These are phyloP conservation scores for Tetrapisispora taiwanensis DNA, from an alignment of 805 yeast genomes.

Conservation along the genomic window DNA sequence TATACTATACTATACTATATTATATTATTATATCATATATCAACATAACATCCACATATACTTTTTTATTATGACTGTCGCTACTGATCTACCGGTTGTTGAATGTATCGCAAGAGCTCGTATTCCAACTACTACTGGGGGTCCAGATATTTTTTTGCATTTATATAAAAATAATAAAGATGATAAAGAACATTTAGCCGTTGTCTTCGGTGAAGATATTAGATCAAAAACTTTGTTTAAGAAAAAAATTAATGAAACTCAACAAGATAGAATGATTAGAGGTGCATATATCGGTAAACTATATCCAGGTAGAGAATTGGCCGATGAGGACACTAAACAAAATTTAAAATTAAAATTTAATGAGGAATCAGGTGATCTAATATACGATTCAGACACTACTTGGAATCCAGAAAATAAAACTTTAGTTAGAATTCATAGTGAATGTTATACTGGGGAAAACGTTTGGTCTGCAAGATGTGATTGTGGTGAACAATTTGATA, in stretches of 20 bases:
- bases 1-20: no score
- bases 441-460: slow-evolving; percentile 97
- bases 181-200: slow-evolving; percentile 89
- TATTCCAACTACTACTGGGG: slow-evolving; percentile 93
- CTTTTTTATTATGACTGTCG: slow-evolving; percentile 3
- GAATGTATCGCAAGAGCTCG: slow-evolving; percentile 89
- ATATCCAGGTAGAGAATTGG: slow-evolving; percentile 71
- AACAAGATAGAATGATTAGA: slow-evolving; percentile 91
- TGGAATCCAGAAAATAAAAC: slow-evolving; percentile 31
- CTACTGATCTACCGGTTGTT: slow-evolving; percentile 53
- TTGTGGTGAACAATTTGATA: slow-evolving; percentile 98
- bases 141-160: slow-evolving; percentile 89
- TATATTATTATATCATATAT: no score
- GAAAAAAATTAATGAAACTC: slow-evolving; percentile 46
- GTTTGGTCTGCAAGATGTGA: slow-evolving; percentile 99
- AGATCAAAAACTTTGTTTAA: slow-evolving; percentile 65
- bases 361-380: slow-evolving; percentile 27
- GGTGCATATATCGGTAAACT: slow-evolving; percentile 93
- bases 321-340: slow-evolving; percentile 48
- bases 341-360: slow-evolving; percentile 35
- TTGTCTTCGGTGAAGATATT: slow-evolving; percentile 89
- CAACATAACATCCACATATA: no score
- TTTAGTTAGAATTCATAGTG: slow-evolving; percentile 86
- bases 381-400: slow-evolving; percentile 10
- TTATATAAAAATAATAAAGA: slow-evolving; percentile 79